Conservation (phyloP, 257 asterid species). For the Avicennia marina region DNA sequence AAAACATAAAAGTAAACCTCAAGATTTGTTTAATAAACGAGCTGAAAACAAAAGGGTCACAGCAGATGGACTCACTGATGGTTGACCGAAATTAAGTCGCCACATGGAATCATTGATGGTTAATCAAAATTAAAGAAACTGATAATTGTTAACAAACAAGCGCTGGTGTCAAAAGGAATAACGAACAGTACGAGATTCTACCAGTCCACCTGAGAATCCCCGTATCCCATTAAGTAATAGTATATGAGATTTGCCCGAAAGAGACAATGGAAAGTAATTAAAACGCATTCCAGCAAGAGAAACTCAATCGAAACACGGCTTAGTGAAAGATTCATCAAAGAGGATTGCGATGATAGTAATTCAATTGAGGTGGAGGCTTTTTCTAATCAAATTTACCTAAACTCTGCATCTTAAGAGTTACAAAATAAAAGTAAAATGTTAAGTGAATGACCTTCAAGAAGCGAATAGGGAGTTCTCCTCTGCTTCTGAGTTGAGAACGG, state of each 20-base stretch:
- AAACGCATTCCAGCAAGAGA: too few species aligned
- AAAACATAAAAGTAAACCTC: neutral
- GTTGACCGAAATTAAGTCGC: too few species aligned
- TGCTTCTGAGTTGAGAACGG: slow-evolving; percentile 29
- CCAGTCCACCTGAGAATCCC: neutral
- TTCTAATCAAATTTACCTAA: neutral
- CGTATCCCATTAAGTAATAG: too few species aligned
- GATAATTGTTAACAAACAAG: too few species aligned
- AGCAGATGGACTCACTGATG: neutral
- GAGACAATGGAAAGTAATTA: too few species aligned
- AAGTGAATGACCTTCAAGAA: slow-evolving; percentile 45
- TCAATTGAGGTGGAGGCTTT: neutral
- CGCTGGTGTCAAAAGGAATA: neutral
- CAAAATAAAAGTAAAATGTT: neutral
- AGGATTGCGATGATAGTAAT: neutral
- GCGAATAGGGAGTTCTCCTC: slow-evolving; percentile 82
- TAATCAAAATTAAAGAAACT: too few species aligned
- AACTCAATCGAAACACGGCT: too few species aligned
- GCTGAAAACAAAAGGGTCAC: neutral
- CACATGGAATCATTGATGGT: too few species aligned
- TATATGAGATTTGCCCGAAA: too few species aligned
- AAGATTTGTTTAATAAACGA: too few species aligned
- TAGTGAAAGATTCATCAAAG: neutral
- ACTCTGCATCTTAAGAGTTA: neutral
- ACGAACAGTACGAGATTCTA: neutral